Conservation (phyloP, 352 stramenopile genomes). For the Chrysophaeum taylorii region DNA sequence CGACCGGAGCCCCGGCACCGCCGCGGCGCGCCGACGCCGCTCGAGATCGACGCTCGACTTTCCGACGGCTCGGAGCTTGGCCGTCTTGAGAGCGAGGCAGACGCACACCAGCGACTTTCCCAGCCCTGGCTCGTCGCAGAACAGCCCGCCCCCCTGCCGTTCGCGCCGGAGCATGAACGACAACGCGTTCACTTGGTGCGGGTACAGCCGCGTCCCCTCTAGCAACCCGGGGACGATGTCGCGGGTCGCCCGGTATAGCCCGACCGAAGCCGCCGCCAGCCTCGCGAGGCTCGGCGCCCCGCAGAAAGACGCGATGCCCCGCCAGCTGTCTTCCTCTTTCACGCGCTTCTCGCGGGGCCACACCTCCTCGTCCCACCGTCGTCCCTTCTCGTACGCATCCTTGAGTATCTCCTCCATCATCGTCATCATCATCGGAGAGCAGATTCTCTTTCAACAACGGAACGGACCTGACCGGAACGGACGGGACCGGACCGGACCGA, state of each 20-base stretch:
- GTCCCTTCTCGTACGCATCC: no score
- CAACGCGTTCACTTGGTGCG: conserved; percentile 2
- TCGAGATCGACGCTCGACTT: background rate
- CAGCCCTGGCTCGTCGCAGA: conserved; percentile 69
- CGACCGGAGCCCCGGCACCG: background rate
- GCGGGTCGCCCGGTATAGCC: background rate
- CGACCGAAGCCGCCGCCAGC: background rate
- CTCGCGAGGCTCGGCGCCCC: background rate
- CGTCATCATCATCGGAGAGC: no score
- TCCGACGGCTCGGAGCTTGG: conserved; percentile 26
- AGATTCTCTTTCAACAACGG: no score
- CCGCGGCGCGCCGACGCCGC: background rate
- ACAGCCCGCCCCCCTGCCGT: conserved; percentile 34
- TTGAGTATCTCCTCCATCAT: no score
- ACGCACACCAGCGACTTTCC: conserved; percentile 72
- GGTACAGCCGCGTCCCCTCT: background rate
- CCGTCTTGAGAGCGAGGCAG: conserved; percentile 53
- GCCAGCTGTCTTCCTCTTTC: no score
- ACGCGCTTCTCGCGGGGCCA: no score
- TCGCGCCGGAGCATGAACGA: background rate
- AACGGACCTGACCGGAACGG: no score
- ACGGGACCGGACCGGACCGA: no score
- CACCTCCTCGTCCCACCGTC: no score
- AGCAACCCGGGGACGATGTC: background rate
- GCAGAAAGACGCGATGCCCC: background rate